Base-by-base conservation (phyloP, 2,329 filamentous ascomycete genomes). In the Lasiodiplodia hormozganensis region DNA sequence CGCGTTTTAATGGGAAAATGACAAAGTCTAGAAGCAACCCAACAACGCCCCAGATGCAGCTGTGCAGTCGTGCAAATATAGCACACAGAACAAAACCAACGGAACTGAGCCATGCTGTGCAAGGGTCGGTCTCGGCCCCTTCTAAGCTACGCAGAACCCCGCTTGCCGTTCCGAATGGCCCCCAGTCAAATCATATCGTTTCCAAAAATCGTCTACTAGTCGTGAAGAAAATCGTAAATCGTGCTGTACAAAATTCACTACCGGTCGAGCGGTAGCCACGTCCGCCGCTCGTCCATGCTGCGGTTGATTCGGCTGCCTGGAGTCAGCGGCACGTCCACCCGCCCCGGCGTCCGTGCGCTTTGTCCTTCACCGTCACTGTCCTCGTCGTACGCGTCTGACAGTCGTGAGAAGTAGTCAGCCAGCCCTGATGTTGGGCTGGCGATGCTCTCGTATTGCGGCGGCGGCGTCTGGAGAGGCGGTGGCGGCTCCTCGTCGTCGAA, bases 331-430 rank as follows among this genome's bases (percentile, higher is more conserved):
- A 89, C 82, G 72, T 89, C 87, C 16, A 85, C 80, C 21, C 83
- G 77, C 16, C 79, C 79, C 25, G 67, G 67, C 21, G 67, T 64
- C 21, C 74, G 74, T 64, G 73, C 73, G 28, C 81, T 78, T 40
- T 84, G 83, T 40, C 86, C 85, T 64, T 86, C 86, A 8, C 73
- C 76, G 49, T 87, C 85, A 52, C 83, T 84, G 52, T 93, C 90
- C 68, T 92, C 91, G 68, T 84, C 82, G 70, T 85, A 85, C 4
- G 82, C 79, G 71, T 93, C 87, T 0, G 92, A 92, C 49, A 97
- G 81, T 0, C 94, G 88, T 0, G 90, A 85, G 77, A 97, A 97
- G 78, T 97, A 97, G 75, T 97, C 94, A 1, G 93, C 92, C 57
- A 97, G 79, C 0, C 87, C 87, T 14, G 78, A 90, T 80, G 82